Evolutionary conservation across 2,329 filamentous ascomycete species (phyloP).

Genomic region (Ophiostoma quercus): DNA sequence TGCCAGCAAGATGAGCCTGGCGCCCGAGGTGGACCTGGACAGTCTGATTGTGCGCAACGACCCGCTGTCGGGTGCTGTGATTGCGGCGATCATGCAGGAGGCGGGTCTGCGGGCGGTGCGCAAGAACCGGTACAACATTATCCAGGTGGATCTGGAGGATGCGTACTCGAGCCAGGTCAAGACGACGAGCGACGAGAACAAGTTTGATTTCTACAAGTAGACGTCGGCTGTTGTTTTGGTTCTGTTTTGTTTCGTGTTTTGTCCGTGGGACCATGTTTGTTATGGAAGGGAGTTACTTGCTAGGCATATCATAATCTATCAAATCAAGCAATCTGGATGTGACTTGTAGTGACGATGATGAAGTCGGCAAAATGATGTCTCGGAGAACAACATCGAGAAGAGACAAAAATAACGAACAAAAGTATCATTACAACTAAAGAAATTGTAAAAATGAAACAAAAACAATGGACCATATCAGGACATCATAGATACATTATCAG

Average conservation of each 20-base stretch:
- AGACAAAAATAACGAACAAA: too few relatives aligned
- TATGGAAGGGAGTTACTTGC: conserved; percentile 5
- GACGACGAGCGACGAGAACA: conserved; percentile 59
- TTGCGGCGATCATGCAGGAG: conserved; percentile 99
- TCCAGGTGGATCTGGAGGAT: conserved; percentile 92
- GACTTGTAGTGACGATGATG: background rate
- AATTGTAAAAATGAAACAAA: too few relatives aligned
- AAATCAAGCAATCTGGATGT: conserved; percentile 1
- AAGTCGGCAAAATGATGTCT: too few relatives aligned
- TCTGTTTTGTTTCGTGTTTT: background rate
- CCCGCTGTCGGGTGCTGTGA: conserved; percentile 88
- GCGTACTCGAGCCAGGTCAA: conserved; percentile 97
- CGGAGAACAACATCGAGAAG: too few relatives aligned
- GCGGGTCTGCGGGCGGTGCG: conserved; percentile 87
- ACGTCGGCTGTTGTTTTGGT: background rate
- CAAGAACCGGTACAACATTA: conserved; percentile 99
- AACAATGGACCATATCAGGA: too few relatives aligned
- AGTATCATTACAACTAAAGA: too few relatives aligned
- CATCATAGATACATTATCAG: too few relatives aligned
- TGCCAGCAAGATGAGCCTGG: conserved; percentile 92
- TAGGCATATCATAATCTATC: conserved; percentile 9
- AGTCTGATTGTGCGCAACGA: conserved; percentile 95
- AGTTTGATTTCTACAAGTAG: conserved; percentile 91
- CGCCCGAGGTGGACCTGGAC: conserved; percentile 93
- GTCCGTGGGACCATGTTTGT: background rate